These are phyloP conservation scores for Syzygium aromaticum DNA, from an alignment of 345 rosid genomes.

Conservation along the genomic window DNA sequence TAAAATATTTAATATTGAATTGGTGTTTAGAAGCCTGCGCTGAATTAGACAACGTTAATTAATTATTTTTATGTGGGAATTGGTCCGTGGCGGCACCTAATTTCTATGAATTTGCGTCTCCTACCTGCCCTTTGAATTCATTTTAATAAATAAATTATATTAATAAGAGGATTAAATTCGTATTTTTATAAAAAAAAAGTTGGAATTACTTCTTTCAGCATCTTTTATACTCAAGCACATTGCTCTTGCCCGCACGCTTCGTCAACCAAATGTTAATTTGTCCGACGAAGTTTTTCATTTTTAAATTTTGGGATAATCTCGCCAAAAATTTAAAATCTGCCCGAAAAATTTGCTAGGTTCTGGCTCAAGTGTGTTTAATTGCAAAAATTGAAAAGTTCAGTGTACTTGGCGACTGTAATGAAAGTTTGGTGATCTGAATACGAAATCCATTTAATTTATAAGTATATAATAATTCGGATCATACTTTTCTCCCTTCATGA, in stretches of 20 bases:
- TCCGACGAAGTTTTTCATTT: not conserved
- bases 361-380: not conserved
- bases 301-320: not conserved
- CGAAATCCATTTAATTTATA: not conserved
- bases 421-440: not conserved
- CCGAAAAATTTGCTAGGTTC: too few species aligned
- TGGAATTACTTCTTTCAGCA: not conserved
- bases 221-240: too few species aligned
- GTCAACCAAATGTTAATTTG: too few species aligned
- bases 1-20: not conserved
- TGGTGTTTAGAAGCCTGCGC: not conserved
- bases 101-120: not conserved
- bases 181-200: not conserved
- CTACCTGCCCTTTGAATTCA: not conserved
- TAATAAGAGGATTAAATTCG: not conserved
- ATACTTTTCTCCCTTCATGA: not conserved
- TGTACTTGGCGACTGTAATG: not conserved
- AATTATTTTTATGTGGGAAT: not conserved
- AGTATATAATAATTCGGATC: not conserved
- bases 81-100: not conserved
- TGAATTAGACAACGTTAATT: not conserved
- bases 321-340: not conserved
- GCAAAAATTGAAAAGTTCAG: not conserved
- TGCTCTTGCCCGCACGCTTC: too few species aligned
- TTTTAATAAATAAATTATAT: not conserved